Conservation (phyloP, 176 grass and related monocot species). For the Puya raimondii region DNA sequence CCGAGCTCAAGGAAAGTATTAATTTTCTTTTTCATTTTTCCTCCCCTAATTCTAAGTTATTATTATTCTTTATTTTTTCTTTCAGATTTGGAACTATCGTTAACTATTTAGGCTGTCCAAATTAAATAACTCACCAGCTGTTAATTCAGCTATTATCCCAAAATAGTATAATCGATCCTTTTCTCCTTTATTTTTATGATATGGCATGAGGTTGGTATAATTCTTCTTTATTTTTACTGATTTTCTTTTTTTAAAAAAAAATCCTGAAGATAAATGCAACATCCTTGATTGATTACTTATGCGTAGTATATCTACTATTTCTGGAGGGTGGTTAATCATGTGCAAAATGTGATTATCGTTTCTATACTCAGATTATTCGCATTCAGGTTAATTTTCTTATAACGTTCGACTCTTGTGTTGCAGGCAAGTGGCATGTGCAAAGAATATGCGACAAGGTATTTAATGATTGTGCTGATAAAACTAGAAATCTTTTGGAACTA, state of each 20-base stretch:
- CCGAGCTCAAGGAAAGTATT: conserved; percentile 33
- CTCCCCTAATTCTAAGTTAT: too few species aligned
- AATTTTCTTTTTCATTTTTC: background rate
- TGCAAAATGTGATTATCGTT: conserved; percentile 6
- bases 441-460: conserved; percentile 51
- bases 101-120: too few species aligned
- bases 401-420: background rate
- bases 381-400: background rate
- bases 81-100: too few species aligned
- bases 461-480: conserved; percentile 18
- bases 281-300: background rate
- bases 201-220: background rate
- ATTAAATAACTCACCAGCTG: background rate
- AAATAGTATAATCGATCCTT: background rate
- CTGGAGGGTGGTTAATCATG: too few species aligned
- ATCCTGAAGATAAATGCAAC: background rate
- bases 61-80: background rate
- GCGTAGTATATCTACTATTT: too few species aligned
- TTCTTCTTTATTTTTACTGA: too few species aligned
- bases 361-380: background rate
- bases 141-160: background rate
- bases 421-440: conserved; percentile 46
- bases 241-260: background rate
- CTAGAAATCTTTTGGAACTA: conserved; percentile 19
- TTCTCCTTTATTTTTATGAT: background rate